These are phyloP conservation scores for Theobroma cacao DNA, from an alignment of 345 rosid species.

Conservation along the genomic window DNA sequence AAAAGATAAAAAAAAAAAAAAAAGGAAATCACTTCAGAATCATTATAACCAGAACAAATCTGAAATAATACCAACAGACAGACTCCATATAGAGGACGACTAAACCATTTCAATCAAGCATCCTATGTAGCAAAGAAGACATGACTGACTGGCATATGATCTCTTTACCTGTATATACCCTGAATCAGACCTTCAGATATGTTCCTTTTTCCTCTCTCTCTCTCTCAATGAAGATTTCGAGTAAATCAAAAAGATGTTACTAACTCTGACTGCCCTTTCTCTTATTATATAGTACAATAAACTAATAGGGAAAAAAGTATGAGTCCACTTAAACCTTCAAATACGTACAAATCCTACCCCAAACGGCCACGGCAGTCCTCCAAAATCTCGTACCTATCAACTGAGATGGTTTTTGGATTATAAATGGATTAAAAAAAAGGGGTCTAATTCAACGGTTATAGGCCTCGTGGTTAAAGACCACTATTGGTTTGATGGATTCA, in stretches of 20 bases:
- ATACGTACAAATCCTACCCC: not conserved
- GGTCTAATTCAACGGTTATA: constrained; percentile 12
- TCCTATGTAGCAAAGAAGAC: not conserved
- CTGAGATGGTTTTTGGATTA: not conserved
- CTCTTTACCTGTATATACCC: not conserved
- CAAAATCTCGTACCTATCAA: not conserved
- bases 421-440: not conserved
- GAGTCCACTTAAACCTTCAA: constrained; percentile 5
- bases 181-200: not conserved
- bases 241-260: not conserved
- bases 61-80: not conserved
- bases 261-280: not conserved
- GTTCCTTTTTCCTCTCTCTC: not conserved
- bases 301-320: not conserved
- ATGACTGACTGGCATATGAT: not conserved
- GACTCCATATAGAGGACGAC: not conserved
- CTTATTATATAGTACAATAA: not conserved
- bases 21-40: not conserved
- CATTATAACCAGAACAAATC: not conserved
- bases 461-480: not conserved
- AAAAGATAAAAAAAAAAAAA: too few species aligned
- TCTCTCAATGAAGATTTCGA: too few species aligned
- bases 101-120: not conserved
- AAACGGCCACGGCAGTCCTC: not conserved
- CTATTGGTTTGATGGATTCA: constrained; percentile 7